A percentile compares a stretch with the other conserved stretches of the same genome.
These are phyloP conservation scores for Fusarium torreyae DNA, from an alignment of 2,329 filamentous ascomycete species.

Conservation along the genomic window DNA sequence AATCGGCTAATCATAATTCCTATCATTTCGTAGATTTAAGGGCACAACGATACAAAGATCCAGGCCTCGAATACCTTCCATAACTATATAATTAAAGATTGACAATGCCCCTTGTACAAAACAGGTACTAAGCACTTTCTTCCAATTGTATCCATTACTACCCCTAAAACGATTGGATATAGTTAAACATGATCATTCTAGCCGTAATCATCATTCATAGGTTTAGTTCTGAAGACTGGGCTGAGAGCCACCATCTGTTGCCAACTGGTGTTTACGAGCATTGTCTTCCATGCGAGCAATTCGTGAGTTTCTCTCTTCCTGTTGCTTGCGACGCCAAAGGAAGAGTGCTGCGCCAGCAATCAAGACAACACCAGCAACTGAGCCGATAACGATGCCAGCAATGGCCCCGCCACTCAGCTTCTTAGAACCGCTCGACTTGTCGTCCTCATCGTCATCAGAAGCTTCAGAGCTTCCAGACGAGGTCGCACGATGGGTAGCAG, in stretches of 20 bases:
- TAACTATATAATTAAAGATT: no score
- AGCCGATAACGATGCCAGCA: conserved; percentile 81
- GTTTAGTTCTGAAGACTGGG: not conserved
- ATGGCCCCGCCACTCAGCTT: conserved; percentile 81
- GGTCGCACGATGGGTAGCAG: conserved; percentile 27
- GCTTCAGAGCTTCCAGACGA: conserved; percentile 14
- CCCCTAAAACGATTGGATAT: not conserved
- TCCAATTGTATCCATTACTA: not conserved
- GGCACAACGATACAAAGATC: no score
- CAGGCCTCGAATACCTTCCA: no score
- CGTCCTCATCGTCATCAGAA: conserved; percentile 14
- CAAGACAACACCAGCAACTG: conserved; percentile 73
- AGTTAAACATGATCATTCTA: no score
- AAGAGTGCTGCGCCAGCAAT: conserved; percentile 73
- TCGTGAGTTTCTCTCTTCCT: conserved; percentile 26
- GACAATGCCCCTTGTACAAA: no score
- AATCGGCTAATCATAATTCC: no score
- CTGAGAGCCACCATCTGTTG: conserved; percentile 19
- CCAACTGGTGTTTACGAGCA: conserved; percentile 37
- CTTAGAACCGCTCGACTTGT: conserved; percentile 60
- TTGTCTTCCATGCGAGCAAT: conserved; percentile 40
- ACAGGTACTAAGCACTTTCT: no score
- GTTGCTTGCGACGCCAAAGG: conserved; percentile 59
- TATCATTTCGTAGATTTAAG: no score
- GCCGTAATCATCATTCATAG: not conserved